Evolutionary conservation across 352 stramenopile genomes (phyloP).

Genomic region (Phytophthora crassamura): DNA sequence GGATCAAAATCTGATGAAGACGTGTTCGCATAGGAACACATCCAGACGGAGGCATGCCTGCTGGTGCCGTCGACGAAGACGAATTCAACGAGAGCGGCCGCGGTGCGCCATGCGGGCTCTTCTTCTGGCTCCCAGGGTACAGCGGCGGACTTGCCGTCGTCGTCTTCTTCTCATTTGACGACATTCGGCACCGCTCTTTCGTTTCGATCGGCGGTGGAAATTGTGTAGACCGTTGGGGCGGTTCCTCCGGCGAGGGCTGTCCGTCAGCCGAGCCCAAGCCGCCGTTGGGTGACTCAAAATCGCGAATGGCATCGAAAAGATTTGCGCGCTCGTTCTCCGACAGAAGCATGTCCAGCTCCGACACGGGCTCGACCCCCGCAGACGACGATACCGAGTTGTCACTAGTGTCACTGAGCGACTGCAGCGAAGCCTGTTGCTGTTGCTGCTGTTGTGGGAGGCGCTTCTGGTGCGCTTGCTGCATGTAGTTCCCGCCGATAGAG

Average conservation of each 20-base stretch:
- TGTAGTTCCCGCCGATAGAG: constrained; percentile 29
- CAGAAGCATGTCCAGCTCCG: constrained; percentile 61
- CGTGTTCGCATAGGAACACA: constrained; percentile 48
- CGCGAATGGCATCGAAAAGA: constrained; percentile 74
- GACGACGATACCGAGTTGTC: constrained; percentile 21
- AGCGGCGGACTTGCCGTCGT: constrained; percentile 28
- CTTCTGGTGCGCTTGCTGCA: constrained; percentile 32
- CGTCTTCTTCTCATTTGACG: constrained; percentile 19
- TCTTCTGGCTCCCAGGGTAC: constrained; percentile 32
- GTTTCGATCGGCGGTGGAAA: constrained; percentile 24
- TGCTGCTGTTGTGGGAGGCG: constrained; percentile 22
- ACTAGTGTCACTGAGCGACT: constrained; percentile 8
- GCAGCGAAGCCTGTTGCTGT: constrained; percentile 22
- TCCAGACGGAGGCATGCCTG: constrained; percentile 30
- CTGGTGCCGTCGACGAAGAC: constrained; percentile 28
- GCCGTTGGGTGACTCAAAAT: constrained; percentile 60
- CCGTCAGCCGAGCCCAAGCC: constrained; percentile 16
- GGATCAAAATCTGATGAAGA: constrained; percentile 52
- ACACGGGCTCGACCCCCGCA: constrained; percentile 28
- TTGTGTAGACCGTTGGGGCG: constrained; percentile 15
- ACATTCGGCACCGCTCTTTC: constrained; percentile 18
- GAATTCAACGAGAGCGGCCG: constrained; percentile 42
- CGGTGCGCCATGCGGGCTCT: constrained; percentile 22
- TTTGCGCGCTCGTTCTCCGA: constrained; percentile 73
- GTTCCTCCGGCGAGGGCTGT: constrained; percentile 15